Evolutionary conservation across 371 early-diverging fungal species (phyloP).

Genomic region (Syncephalastrum contaminatum): DNA sequence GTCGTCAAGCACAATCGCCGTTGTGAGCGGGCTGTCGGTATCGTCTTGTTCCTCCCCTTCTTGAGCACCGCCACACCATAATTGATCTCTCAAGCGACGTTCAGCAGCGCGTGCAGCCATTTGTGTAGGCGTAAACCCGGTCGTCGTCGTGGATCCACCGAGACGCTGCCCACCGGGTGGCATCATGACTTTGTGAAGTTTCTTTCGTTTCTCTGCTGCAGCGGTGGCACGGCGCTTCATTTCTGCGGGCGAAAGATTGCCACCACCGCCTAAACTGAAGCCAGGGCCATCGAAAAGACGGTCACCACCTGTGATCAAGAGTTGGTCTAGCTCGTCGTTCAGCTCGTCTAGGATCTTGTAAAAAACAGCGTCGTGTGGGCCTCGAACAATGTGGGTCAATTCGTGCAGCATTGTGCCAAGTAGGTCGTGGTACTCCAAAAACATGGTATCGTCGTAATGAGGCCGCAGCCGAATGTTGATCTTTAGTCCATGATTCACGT

Average conservation of each 20-base stretch:
- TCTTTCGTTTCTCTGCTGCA: conserved; percentile 53
- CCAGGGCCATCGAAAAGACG: conserved; percentile 52
- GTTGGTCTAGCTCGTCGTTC: conserved; percentile 50
- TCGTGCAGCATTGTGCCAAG: conserved; percentile 73
- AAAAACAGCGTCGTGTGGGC: conserved; percentile 66
- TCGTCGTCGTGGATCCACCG: conserved; percentile 27
- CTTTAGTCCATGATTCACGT: conserved; percentile 57
- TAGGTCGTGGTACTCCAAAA: conserved; percentile 56
- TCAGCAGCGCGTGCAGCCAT: conserved; percentile 61
- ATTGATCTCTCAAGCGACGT: conserved; percentile 44
- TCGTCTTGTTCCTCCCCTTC: conserved; percentile 13
- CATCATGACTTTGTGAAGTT: conserved; percentile 38
- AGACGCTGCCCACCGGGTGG: conserved; percentile 51
- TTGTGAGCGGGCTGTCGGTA: background rate
- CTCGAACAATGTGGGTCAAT: conserved; percentile 39
- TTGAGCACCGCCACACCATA: conserved; percentile 58
- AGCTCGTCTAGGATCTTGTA: conserved; percentile 58
- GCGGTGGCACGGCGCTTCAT: conserved; percentile 29
- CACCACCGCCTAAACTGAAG: conserved; percentile 30
- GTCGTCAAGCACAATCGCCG: conserved; percentile 8
- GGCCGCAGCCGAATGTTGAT: conserved; percentile 61
- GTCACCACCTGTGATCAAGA: conserved; percentile 44
- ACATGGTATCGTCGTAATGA: conserved; percentile 38
- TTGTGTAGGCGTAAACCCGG: conserved; percentile 18
- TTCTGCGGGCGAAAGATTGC: conserved; percentile 21